Base-by-base conservation (phyloP, 192 early-diverging fungal genomes). In the Backusella westeae region DNA sequence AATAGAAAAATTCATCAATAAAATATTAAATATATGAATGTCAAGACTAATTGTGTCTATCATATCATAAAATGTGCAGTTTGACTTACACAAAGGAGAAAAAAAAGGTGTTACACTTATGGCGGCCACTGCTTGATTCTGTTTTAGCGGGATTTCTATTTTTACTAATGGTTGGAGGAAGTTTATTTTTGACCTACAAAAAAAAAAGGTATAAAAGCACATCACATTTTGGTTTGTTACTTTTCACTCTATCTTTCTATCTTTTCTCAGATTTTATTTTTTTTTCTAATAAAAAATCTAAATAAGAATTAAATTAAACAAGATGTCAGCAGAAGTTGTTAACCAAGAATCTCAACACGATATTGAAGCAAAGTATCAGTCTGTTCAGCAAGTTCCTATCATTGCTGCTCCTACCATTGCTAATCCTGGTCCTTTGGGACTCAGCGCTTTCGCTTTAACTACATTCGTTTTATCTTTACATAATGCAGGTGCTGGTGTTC, bases 381-480 rank as follows among this genome's bases (percentile, higher is more conserved):
- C 56, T 63, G 26, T 23, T 29, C 56, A 63, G 10, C 56, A 63
- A 29, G 56, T 29, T 46, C 70, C 75, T 6, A n/a, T 76, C n/a
- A 59, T 44, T 44, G 75, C 83, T 39, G 67, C 83, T 17, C 88
- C 88, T 15, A 81, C 87, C n/a, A 85, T 87, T 46, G 87, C 83
- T 32, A 91, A 92, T 59, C 91, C 91, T 34, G 90, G 83, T 69
- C 91, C 90, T 53, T 78, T 91, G 66, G 91, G 90, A 66, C 82
- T 91, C 8, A 85, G 76, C 29, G 78, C 89, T 15, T 92, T 90
- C 68, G 90, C 90, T 53, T 69, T 90, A 67, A 90, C 89, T 5
- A 92, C 90, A 35, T 87, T 95, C 72, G 90, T 91, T 15, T 83
- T 93, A n/a, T 92, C 90, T 36, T 74, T 92, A 70, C 87, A 89